phyloP scores from a whole-genome alignment of 306 rosid genomes.

The Quercus gilva region DNA sequence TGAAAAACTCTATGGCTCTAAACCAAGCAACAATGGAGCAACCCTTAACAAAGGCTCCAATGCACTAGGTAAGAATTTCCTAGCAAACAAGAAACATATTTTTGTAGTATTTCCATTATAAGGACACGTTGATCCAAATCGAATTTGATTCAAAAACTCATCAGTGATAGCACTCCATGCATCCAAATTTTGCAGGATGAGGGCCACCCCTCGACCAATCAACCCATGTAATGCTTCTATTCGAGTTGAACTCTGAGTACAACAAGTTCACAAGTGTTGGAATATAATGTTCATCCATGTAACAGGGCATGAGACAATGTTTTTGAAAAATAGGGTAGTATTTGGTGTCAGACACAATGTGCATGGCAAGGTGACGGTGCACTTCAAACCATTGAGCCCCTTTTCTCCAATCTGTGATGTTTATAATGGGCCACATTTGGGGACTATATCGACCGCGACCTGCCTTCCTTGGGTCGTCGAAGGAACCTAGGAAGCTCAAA shows the following conservation, averaged over 20 bases:
- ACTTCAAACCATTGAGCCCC: slow-evolving; percentile 74
- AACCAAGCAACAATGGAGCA: slow-evolving; percentile 39
- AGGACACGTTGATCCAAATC: slow-evolving; percentile 41
- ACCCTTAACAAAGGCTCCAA: slow-evolving; percentile 52
- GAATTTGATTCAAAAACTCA: slow-evolving; percentile 44
- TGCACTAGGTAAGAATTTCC: slow-evolving; percentile 51
- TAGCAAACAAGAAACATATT: slow-evolving; percentile 55
- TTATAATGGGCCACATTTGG: slow-evolving; percentile 40
- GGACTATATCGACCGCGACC: slow-evolving; percentile 53
- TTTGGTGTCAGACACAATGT: slow-evolving; percentile 42
- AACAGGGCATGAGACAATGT: slow-evolving; percentile 44
- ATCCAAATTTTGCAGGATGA: slow-evolving; percentile 43
- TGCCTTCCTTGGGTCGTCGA: slow-evolving; percentile 37
- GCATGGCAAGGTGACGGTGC: slow-evolving; percentile 43
- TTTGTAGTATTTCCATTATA: slow-evolving; percentile 41
- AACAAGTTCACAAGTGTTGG: slow-evolving; percentile 47
- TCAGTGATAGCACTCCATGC: slow-evolving; percentile 29
- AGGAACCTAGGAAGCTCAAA: slow-evolving; percentile 33
- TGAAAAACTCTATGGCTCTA: slow-evolving; percentile 24
- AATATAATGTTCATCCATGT: slow-evolving; percentile 58
- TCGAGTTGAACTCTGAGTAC: slow-evolving; percentile 27
- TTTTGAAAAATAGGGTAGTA: slow-evolving; percentile 36
- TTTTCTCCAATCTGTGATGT: slow-evolving; percentile 57
- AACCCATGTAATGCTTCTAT: slow-evolving; percentile 49
- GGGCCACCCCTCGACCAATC: slow-evolving; percentile 66